A percentile compares a stretch with the other conserved stretches of the same genome.
Conservation (phyloP, 352 stramenopile species). For the Plasmopara muralis region DNA sequence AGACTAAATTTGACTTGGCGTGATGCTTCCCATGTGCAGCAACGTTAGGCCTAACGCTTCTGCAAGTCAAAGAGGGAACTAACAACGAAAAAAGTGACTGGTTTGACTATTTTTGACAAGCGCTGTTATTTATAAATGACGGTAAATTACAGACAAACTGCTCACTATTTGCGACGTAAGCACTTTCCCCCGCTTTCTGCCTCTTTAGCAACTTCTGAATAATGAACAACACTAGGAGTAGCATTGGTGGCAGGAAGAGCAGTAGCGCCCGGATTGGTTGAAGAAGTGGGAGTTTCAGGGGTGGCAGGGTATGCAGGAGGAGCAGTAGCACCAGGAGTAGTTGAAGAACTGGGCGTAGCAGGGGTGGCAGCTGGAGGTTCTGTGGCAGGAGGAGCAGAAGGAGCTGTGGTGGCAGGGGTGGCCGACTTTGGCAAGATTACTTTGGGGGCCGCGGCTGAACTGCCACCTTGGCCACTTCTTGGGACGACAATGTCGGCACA, state of each 20-base stretch:
- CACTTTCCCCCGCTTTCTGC: constrained; percentile 15
- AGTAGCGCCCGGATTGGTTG: background rate
- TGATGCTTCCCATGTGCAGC: constrained; percentile 16
- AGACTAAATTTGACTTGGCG: constrained; percentile 4
- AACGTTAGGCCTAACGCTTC: constrained; percentile 12
- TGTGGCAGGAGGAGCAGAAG: constrained; percentile 2
- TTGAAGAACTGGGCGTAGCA: too few species aligned
- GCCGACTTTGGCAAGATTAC: background rate
- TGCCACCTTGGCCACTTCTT: constrained; percentile 12
- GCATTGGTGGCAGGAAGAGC: background rate
- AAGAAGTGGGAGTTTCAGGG: background rate
- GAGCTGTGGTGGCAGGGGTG: constrained; percentile 1
- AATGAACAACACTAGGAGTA: background rate
- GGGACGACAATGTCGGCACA: constrained; percentile 32
- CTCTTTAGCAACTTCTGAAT: constrained; percentile 11
- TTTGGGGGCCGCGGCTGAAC: background rate
- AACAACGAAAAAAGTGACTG: constrained; percentile 1
- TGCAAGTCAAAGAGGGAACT: constrained; percentile 14
- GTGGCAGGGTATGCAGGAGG: constrained; percentile 4
- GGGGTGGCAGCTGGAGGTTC: constrained; percentile 2
- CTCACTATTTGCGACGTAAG: constrained; percentile 17
- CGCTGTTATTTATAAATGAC: background rate
- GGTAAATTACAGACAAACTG: background rate
- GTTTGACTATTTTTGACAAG: background rate
- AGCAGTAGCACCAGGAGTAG: background rate